Evolutionary conservation across 139 green algal genomes (phyloP).

Genomic region (Volvox africanus): DNA sequence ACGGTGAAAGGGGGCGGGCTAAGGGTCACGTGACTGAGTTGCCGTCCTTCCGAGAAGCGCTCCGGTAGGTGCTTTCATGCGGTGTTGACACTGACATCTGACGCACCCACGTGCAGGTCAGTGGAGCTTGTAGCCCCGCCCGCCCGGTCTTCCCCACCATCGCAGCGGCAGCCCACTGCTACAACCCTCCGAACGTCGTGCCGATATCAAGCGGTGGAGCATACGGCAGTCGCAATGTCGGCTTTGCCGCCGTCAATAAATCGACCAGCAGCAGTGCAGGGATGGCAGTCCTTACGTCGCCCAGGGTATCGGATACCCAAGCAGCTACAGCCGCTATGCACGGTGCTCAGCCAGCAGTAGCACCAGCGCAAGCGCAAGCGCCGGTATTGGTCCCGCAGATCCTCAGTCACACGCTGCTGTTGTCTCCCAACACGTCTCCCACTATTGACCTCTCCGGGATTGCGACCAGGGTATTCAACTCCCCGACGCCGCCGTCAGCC

Average conservation of each 20-base stretch:
- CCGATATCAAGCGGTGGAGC: not conserved
- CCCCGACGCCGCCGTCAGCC: conserved; percentile 1
- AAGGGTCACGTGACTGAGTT: too few species aligned
- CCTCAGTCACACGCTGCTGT: conserved; percentile 6
- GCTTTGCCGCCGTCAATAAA: too few species aligned
- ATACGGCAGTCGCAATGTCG: not conserved
- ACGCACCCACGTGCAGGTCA: not conserved
- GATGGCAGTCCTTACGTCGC: not conserved
- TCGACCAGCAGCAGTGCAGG: not conserved
- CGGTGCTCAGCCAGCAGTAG: not conserved
- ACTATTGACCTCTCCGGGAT: not conserved
- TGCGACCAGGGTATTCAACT: not conserved
- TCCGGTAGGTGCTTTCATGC: too few species aligned
- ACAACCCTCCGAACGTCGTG: too few species aligned
- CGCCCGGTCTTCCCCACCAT: not conserved
- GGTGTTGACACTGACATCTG: not conserved
- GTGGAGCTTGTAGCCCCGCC: conserved; percentile 7
- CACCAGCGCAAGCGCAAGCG: not conserved
- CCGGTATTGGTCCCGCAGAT: not conserved
- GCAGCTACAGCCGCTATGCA: not conserved
- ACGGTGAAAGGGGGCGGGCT: too few species aligned
- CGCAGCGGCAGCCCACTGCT: not conserved
- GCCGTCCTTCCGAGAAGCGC: too few species aligned
- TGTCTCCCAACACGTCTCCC: conserved; percentile 1
- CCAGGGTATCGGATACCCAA: not conserved